A percentile compares a stretch with the other conserved stretches of the same genome.
phyloP scores from a whole-genome alignment of 2,329 filamentous ascomycete species.

The Ciborinia camelliae region DNA sequence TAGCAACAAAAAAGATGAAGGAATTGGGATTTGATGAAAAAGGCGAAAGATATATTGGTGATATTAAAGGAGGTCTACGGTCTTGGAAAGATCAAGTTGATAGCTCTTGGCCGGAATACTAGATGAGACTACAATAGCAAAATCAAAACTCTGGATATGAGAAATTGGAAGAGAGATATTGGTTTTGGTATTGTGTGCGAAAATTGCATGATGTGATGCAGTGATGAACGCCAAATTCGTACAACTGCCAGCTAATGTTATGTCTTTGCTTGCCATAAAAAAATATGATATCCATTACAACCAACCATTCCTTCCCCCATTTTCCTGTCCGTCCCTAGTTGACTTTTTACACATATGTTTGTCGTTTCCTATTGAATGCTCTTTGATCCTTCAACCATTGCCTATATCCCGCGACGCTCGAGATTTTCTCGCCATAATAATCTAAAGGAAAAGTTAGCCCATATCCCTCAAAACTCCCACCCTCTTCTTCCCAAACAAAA shows the following conservation, averaged over 20 bases:
- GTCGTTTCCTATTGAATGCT: slow-evolving; percentile 85
- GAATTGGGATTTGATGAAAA: slow-evolving; percentile 50
- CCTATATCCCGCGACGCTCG: slow-evolving; percentile 84
- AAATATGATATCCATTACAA: slow-evolving; percentile 13
- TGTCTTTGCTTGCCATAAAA: slow-evolving; percentile 11
- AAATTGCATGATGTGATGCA: slow-evolving; percentile 4
- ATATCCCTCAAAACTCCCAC: background rate
- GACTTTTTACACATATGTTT: slow-evolving; percentile 32
- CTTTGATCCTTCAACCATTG: slow-evolving; percentile 97
- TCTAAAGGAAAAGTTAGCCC: slow-evolving; percentile 45
- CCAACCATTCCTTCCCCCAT: slow-evolving; percentile 1
- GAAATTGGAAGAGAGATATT: slow-evolving; percentile 10
- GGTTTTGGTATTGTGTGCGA: slow-evolving; percentile 15
- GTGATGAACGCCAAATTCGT: slow-evolving; percentile 17
- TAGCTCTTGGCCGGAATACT: slow-evolving; percentile 54
- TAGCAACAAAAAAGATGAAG: slow-evolving; percentile 63
- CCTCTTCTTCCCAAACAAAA: background rate
- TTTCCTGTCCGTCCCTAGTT: slow-evolving; percentile 18
- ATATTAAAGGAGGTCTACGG: slow-evolving; percentile 67
- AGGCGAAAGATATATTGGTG: slow-evolving; percentile 57
- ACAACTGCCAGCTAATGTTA: slow-evolving; percentile 10
- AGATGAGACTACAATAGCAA: background rate
- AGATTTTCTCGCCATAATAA: slow-evolving; percentile 98
- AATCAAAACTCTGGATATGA: background rate
- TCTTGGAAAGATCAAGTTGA: slow-evolving; percentile 73